phyloP scores from a whole-genome alignment of 208 protist species.

The Herpetomonas tarakana region DNA sequence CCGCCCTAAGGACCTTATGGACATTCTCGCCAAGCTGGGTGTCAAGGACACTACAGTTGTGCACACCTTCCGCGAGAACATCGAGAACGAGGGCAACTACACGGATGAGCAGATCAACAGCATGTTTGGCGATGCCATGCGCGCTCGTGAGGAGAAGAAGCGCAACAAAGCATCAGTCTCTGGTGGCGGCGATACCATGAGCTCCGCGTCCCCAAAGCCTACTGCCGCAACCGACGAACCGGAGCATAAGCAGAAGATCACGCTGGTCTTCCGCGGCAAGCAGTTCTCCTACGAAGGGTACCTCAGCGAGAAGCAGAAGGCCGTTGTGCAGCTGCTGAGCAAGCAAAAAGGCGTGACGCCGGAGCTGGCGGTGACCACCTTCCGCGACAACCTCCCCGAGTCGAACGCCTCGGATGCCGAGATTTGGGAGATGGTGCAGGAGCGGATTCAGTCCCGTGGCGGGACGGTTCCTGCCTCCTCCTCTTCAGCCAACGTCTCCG shows the following conservation, averaged over 20 bases:
- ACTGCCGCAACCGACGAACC: slow-evolving; percentile 16
- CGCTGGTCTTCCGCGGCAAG: slow-evolving; percentile 56
- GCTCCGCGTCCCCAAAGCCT: slow-evolving; percentile 1
- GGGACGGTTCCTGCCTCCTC: not conserved
- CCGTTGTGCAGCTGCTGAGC: slow-evolving; percentile 64
- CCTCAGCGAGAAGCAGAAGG: slow-evolving; percentile 58
- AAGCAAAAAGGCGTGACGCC: slow-evolving; percentile 57
- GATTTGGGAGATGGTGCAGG: slow-evolving; percentile 49
- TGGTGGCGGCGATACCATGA: not conserved
- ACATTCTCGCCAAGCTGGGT: slow-evolving; percentile 74
- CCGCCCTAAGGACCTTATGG: slow-evolving; percentile 70
- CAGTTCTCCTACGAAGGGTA: slow-evolving; percentile 73
- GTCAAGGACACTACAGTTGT: slow-evolving; percentile 41
- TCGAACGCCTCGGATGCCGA: slow-evolving; percentile 39
- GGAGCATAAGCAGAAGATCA: slow-evolving; percentile 63
- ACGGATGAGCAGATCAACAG: slow-evolving; percentile 52
- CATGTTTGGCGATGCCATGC: slow-evolving; percentile 34
- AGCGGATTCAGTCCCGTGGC: slow-evolving; percentile 16
- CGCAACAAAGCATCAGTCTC: slow-evolving; percentile 13
- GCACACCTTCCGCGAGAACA: slow-evolving; percentile 65
- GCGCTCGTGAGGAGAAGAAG: slow-evolving; percentile 51
- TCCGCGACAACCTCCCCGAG: slow-evolving; percentile 59
- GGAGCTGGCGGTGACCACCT: slow-evolving; percentile 56
- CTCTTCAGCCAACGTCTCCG: not conserved
- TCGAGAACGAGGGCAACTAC: slow-evolving; percentile 38